phyloP scores from a whole-genome alignment of 345 rosid species.

The Syzygium aromaticum region DNA sequence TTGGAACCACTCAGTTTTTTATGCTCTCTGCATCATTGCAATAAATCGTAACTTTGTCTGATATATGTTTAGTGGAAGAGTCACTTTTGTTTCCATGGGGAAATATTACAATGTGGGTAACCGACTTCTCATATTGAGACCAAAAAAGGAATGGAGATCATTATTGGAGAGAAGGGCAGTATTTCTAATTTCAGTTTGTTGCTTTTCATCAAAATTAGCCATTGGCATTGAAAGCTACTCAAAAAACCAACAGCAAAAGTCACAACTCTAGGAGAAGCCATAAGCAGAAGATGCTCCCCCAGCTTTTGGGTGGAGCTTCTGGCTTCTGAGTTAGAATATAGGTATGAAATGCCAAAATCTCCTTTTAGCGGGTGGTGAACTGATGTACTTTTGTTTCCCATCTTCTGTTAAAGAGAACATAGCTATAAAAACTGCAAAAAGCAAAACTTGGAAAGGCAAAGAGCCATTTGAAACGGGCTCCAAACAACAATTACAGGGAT shows the following conservation, averaged over 20 bases:
- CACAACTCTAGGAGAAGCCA: not conserved
- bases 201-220: not conserved
- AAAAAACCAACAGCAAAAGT: not conserved
- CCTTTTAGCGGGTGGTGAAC: not conserved
- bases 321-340: not conserved
- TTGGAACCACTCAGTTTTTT: not conserved
- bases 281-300: not conserved
- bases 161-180: not conserved
- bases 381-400: not conserved
- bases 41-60: not conserved
- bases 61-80: not conserved
- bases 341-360: not conserved
- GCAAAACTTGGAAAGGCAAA: not conserved
- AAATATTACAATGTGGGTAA: not conserved
- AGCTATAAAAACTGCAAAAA: not conserved
- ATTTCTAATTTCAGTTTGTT: not conserved
- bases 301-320: not conserved
- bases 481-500: not conserved
- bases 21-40: not conserved
- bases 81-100: not conserved
- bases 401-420: not conserved
- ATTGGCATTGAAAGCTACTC: not conserved
- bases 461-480: not conserved
- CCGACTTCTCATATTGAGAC: not conserved
- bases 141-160: not conserved